Evolutionary conservation across 306 rosid genomes (phyloP).

Genomic region (Begonia peltatifolia): DNA sequence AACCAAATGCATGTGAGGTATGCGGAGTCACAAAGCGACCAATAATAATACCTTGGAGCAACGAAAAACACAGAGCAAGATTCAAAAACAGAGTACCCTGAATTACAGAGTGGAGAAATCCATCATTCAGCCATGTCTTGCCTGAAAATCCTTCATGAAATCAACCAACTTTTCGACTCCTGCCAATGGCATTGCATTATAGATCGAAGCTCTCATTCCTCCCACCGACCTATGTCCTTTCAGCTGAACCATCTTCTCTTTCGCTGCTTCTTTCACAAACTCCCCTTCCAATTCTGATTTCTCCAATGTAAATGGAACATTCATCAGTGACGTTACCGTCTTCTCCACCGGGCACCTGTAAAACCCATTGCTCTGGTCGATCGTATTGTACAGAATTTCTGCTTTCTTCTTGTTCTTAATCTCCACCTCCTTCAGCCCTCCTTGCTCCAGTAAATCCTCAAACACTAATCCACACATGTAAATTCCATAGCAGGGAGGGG

Average conservation of each 20-base stretch:
- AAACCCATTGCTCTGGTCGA: slow-evolving; percentile 73
- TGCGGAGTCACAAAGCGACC: no score
- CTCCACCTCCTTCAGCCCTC: slow-evolving; percentile 83
- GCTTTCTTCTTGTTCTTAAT: slow-evolving; percentile 77
- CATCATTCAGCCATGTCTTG: slow-evolving; percentile 24
- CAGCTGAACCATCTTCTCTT: slow-evolving; percentile 87
- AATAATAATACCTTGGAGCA: no score
- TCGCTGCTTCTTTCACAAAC: slow-evolving; percentile 84
- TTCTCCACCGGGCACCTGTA: slow-evolving; percentile 73
- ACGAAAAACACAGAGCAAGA: no score
- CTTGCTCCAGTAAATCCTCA: slow-evolving; percentile 77
- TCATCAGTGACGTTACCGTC: slow-evolving; percentile 87
- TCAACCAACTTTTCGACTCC: slow-evolving; percentile 90
- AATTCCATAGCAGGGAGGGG: slow-evolving; percentile 85
- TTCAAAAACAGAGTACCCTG: background rate
- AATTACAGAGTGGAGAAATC: background rate
- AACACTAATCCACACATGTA: slow-evolving; percentile 94
- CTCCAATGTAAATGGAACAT: slow-evolving; percentile 90
- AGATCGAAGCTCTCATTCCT: slow-evolving; percentile 92
- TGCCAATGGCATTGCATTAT: slow-evolving; percentile 95
- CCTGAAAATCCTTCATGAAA: slow-evolving; percentile 91
- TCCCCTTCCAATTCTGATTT: slow-evolving; percentile 72
- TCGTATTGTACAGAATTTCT: slow-evolving; percentile 47
- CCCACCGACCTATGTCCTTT: slow-evolving; percentile 97
- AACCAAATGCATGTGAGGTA: no score